Base-by-base conservation (phyloP, 495 filamentous ascomycete genomes). In the Penicillium lagena region DNA sequence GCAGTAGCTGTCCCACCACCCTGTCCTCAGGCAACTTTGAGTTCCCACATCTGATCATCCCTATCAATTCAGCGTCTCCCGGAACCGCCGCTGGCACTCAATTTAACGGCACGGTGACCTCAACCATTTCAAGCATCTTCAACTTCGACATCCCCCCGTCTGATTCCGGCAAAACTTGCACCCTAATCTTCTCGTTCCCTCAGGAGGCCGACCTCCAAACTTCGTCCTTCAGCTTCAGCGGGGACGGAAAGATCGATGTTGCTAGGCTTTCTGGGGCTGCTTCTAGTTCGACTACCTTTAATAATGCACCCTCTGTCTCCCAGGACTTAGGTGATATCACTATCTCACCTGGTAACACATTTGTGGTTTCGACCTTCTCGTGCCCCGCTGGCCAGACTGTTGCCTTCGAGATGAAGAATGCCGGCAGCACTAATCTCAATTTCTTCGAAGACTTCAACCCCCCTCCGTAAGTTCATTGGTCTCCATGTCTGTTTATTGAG, bases 151-250 rank as follows among this genome's bases (percentile, higher is more conserved):
- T 87, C 35, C 80, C 79, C 0, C 17, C 55, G 0, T 56, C 56
- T 9, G 67, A 77, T 55, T 55, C 67, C 34, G 76, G 70, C 38
- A 77, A 79, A 59, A 82, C 69, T 0, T 89, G 85, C 62, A 68
- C 68, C 29, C 72, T 86, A 7, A 59, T 85, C 42, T 86, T 89
- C 70, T 64, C 84, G 31, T 77, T 86, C 60, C 84, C 85, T 5
- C 45, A 64, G 39, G 54, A 67, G 45, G 45, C 62, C 7, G 56
- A 79, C 29, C 72, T 82, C 22, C 55, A 69, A 46, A 80, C 80
- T 7, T 80, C 77, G 0, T 64, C 70, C 12, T 83, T 67, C 58
- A 77, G 60, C 45, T 65, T 84, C 51, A 74, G 68, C 10, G 81
- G 80, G n/a, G 66, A 73, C 15, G 80, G 80, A 11, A 66, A 65